Evolutionary conservation across 345 rosid species (phyloP).

Genomic region (Crucihimalaya himalaica): DNA sequence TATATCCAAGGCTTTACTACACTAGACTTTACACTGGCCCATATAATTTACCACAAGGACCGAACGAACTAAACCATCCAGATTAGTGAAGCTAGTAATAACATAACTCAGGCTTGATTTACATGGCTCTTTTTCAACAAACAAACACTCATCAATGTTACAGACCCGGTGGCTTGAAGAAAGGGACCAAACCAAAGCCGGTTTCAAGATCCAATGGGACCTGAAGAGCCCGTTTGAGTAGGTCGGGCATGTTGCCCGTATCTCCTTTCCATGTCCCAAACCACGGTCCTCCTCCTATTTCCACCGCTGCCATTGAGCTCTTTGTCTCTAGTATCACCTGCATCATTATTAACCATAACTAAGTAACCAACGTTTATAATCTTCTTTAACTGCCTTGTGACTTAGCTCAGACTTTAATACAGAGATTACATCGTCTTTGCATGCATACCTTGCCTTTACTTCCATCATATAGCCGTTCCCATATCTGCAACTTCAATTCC

Average conservation of each 20-base stretch:
- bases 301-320: slow-evolving; percentile 86
- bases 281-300: slow-evolving; percentile 99
- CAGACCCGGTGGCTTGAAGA: slow-evolving; percentile 86
- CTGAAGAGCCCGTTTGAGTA: slow-evolving; percentile 52
- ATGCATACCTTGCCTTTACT: slow-evolving; percentile 77
- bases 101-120: slow-evolving; percentile 3
- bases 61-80: slow-evolving; percentile 8
- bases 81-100: slow-evolving; percentile 17
- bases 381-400: slow-evolving; percentile 2
- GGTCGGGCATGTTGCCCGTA: slow-evolving; percentile 57
- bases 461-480: slow-evolving; percentile 78
- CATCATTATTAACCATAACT: slow-evolving; percentile 16
- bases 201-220: slow-evolving; percentile 69
- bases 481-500: slow-evolving; percentile 68
- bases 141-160: slow-evolving; percentile 35
- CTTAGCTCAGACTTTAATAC: slow-evolving; percentile 7
- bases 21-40: slow-evolving; percentile 19
- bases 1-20: background rate
- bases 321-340: slow-evolving; percentile 74
- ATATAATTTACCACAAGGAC: slow-evolving; percentile 18
- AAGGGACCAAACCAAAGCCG: slow-evolving; percentile 52
- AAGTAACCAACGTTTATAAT: background rate
- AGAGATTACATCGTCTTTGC: background rate
- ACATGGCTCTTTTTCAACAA: slow-evolving; percentile 10
- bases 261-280: slow-evolving; percentile 84